Conservation (phyloP, 208 protist species). For the Wallacemonas sp. region DNA sequence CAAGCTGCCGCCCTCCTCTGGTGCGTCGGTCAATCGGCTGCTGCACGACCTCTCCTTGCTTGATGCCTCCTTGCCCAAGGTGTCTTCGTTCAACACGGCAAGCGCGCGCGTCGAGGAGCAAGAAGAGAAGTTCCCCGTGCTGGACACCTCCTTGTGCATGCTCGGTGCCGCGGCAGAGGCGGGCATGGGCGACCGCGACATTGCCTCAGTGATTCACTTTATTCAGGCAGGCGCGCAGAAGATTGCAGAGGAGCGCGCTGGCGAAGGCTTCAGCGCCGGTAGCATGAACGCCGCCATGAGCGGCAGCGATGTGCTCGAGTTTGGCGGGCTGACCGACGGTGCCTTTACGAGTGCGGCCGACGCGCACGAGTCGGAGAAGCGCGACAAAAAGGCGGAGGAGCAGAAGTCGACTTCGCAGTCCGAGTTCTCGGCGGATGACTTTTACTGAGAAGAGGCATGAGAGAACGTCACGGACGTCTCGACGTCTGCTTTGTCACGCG, state of each 20-base stretch:
- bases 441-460: slow-evolving; percentile 37
- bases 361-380: not conserved
- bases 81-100: no score
- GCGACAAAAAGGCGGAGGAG: not conserved
- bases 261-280: not conserved
- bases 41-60: slow-evolving; percentile 73
- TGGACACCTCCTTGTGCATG: slow-evolving; percentile 76
- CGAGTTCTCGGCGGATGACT: slow-evolving; percentile 66
- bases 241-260: slow-evolving; percentile 39
- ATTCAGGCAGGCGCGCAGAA: slow-evolving; percentile 61
- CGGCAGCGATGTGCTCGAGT: not conserved
- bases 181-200: slow-evolving; percentile 75
- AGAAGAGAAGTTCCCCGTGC: slow-evolving; percentile 75
- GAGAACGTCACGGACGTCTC: not conserved
- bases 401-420: not conserved
- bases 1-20: slow-evolving; percentile 57
- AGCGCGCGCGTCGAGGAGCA: slow-evolving; percentile 22
- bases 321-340: slow-evolving; percentile 16
- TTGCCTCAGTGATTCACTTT: slow-evolving; percentile 81
- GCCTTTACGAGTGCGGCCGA: slow-evolving; percentile 1
- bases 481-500: not conserved
- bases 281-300: not conserved
- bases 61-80: slow-evolving; percentile 56
- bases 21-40: slow-evolving; percentile 57
- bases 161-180: slow-evolving; percentile 65